phyloP scores from a whole-genome alignment of 106 monocot species.

The Platanthera zijinensis region DNA sequence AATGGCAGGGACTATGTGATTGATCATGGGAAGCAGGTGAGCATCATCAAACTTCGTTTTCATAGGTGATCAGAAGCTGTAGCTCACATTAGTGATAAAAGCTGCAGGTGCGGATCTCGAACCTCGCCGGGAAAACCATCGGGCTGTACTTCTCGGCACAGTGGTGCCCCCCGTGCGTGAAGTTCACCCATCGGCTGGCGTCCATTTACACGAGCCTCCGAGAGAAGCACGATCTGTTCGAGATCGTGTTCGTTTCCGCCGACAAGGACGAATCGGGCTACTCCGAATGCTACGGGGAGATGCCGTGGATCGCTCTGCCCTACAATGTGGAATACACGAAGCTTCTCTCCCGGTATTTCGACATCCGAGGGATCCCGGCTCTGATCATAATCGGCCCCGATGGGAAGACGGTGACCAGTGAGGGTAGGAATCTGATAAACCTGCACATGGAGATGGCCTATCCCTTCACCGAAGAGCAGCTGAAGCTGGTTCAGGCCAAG shows the following conservation, averaged over 20 bases:
- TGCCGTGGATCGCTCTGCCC: slow-evolving; percentile 60
- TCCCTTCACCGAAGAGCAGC: slow-evolving; percentile 26
- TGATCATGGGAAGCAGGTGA: slow-evolving; percentile 25
- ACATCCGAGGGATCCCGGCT: slow-evolving; percentile 31
- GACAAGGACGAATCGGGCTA: slow-evolving; percentile 36
- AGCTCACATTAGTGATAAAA: slow-evolving; percentile 5
- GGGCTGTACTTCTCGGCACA: slow-evolving; percentile 59
- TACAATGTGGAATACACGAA: slow-evolving; percentile 22
- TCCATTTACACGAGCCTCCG: slow-evolving; percentile 28
- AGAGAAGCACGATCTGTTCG: slow-evolving; percentile 34
- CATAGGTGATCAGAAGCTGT: neutral
- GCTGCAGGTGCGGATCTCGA: slow-evolving; percentile 47
- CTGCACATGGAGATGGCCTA: slow-evolving; percentile 43
- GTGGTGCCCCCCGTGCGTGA: slow-evolving; percentile 35
- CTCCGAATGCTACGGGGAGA: slow-evolving; percentile 23
- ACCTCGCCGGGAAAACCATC: slow-evolving; percentile 41
- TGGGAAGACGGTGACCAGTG: slow-evolving; percentile 40
- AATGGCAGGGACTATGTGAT: slow-evolving; percentile 34
- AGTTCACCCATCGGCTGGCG: slow-evolving; percentile 40
- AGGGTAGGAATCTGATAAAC: slow-evolving; percentile 47
- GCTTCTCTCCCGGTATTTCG: slow-evolving; percentile 30
- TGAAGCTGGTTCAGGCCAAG: slow-evolving; percentile 23
- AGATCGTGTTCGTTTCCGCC: slow-evolving; percentile 45
- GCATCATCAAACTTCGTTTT: slow-evolving; percentile 4
- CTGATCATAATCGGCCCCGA: slow-evolving; percentile 42